Evolutionary conservation across 2,329 filamentous ascomycete species (phyloP).

Genomic region (Plenodomus lindquistii): DNA sequence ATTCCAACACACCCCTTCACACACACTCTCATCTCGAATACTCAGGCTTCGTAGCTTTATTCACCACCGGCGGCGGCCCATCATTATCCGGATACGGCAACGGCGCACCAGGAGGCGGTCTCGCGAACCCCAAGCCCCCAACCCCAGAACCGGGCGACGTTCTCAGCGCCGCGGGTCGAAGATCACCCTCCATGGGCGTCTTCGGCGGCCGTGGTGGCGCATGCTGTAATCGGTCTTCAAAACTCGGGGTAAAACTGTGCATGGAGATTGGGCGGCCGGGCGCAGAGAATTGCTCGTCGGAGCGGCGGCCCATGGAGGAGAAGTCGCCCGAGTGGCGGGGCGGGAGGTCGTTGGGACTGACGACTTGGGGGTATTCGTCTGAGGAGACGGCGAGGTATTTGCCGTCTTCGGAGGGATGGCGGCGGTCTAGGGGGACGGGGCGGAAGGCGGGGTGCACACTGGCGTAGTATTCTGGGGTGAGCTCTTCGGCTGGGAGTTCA

Average conservation of each 20-base stretch:
- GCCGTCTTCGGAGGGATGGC: conserved; percentile 46
- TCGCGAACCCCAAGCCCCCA: conserved; percentile 27
- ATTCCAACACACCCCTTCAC: too few relatives aligned
- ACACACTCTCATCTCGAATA: conserved; percentile 48
- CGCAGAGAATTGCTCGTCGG: conserved; percentile 34
- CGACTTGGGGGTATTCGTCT: conserved; percentile 60
- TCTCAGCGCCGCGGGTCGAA: conserved; percentile 15
- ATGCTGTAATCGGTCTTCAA: conserved; percentile 24
- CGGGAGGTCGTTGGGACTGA: conserved; percentile 38
- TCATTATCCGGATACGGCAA: conserved; percentile 83
- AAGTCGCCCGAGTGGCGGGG: conserved; percentile 63
- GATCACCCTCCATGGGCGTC: conserved; percentile 41
- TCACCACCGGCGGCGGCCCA: conserved; percentile 79
- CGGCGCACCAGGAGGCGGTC: conserved; percentile 41
- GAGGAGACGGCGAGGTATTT: conserved; percentile 61
- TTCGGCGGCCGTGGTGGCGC: conserved; percentile 48
- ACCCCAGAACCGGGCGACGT: conserved; percentile 30
- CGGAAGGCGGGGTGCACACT: conserved; percentile 26
- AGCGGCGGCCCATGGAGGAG: conserved; percentile 55
- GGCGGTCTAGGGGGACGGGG: conserved; percentile 43
- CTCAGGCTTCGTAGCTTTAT: conserved; percentile 83
- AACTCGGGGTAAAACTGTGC: conserved; percentile 34
- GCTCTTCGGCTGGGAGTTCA: conserved; percentile 63
- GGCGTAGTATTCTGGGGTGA: conserved; percentile 43
- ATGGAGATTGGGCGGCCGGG: conserved; percentile 23